phyloP scores from a whole-genome alignment of 768 basidiomycete species.

The Paxillus involutus region DNA sequence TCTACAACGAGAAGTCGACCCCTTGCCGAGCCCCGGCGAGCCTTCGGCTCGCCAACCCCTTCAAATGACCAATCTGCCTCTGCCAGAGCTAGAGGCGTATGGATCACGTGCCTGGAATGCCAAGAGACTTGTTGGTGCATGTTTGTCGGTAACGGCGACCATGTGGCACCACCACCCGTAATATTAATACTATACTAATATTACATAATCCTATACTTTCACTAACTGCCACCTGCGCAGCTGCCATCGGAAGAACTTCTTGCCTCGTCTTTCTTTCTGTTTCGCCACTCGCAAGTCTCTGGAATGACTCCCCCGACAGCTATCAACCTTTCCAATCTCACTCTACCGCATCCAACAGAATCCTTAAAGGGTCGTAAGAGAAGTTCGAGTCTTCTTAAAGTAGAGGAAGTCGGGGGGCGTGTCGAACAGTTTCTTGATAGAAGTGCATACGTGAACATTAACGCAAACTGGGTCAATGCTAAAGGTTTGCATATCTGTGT shows the following conservation, averaged over 20 bases:
- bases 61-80: too few relatives aligned
- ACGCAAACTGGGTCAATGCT: slow-evolving; percentile 92
- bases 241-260: not conserved
- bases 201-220: too few relatives aligned
- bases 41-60: too few relatives aligned
- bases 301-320: slow-evolving; percentile 53
- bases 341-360: slow-evolving; percentile 26
- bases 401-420: slow-evolving; percentile 76
- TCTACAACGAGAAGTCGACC: too few relatives aligned
- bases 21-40: too few relatives aligned
- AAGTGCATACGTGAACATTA: slow-evolving; percentile 78
- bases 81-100: too few relatives aligned
- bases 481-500: slow-evolving; percentile 57
- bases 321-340: slow-evolving; percentile 54
- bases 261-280: not conserved
- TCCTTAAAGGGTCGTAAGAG: slow-evolving; percentile 50
- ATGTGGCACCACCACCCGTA: too few relatives aligned
- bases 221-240: not conserved
- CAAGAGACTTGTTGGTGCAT: too few relatives aligned
- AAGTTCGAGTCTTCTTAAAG: slow-evolving; percentile 78
- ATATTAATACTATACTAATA: too few relatives aligned
- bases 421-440: slow-evolving; percentile 79
- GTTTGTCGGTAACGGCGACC: too few relatives aligned
- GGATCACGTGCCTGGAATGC: too few relatives aligned
- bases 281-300: not conserved